These are phyloP conservation scores for Heliamphora exappendiculata DNA, from an alignment of 148 eudicot genomes.

Conservation along the genomic window DNA sequence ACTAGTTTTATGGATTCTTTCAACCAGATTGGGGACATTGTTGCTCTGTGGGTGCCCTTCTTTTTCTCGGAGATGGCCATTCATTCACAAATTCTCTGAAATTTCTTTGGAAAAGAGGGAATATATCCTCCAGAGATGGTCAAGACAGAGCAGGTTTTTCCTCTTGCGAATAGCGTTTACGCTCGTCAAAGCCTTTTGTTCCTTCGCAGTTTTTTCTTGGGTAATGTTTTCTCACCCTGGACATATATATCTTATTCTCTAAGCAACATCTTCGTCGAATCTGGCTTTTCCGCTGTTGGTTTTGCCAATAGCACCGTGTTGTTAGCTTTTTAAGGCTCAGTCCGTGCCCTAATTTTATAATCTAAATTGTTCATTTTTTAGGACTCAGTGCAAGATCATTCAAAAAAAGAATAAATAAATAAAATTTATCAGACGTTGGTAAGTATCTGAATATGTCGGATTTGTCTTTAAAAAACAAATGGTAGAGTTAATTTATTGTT, in stretches of 20 bases:
- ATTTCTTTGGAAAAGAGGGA: slow-evolving; percentile 50
- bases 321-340: too few species aligned
- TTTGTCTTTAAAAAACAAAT: too few species aligned
- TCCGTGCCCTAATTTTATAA: too few species aligned
- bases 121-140: slow-evolving; percentile 57
- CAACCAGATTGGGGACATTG: slow-evolving; percentile 63
- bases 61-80: slow-evolving; percentile 57
- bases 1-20: slow-evolving; percentile 37
- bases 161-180: slow-evolving; percentile 37
- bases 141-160: slow-evolving; percentile 28
- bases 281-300: too few species aligned
- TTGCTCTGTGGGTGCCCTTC: slow-evolving; percentile 53
- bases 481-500: too few species aligned
- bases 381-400: too few species aligned
- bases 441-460: too few species aligned
- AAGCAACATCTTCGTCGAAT: neutral
- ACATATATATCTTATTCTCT: neutral
- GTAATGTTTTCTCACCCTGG: slow-evolving; percentile 22
- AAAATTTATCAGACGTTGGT: too few species aligned
- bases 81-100: slow-evolving; percentile 45
- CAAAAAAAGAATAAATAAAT: too few species aligned
- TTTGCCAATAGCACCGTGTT: too few species aligned
- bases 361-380: too few species aligned
- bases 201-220: slow-evolving; percentile 36
- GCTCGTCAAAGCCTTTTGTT: slow-evolving; percentile 32